Evolutionary conservation across 768 basidiomycete genomes (phyloP).

Genomic region (Lyophyllum atratum): DNA sequence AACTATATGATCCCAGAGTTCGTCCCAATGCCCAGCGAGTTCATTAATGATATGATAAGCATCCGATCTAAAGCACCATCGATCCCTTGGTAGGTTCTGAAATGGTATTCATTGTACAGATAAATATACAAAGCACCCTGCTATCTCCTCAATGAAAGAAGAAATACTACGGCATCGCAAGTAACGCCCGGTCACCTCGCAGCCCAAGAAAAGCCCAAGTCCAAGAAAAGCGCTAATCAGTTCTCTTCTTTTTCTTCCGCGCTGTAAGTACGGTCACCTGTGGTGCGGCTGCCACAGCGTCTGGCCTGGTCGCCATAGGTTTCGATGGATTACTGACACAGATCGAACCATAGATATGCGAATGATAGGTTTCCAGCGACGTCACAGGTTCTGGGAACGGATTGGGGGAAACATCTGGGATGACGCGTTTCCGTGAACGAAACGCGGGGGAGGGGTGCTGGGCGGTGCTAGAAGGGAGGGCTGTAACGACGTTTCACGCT

Average conservation of each 20-base stretch:
- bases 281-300: conserved; percentile 11
- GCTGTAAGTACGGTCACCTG: conserved; percentile 61
- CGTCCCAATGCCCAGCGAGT: not conserved
- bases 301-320: conserved; percentile 2
- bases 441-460: conserved; percentile 50
- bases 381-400: conserved; percentile 67
- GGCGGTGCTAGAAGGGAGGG: conserved; percentile 43
- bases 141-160: not conserved
- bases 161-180: not conserved
- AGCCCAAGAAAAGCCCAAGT: conserved; percentile 4
- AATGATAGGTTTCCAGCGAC: conserved; percentile 60
- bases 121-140: not conserved
- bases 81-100: not conserved
- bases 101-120: not conserved
- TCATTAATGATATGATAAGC: not conserved
- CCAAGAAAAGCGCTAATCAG: conserved; percentile 19
- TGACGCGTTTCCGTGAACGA: conserved; percentile 25
- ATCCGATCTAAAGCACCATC: not conserved
- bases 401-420: conserved; percentile 60
- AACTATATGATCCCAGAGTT: not conserved
- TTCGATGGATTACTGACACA: conserved; percentile 50
- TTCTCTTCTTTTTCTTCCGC: conserved; percentile 56
- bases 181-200: conserved; percentile 8
- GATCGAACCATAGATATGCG: conserved; percentile 61
- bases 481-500: conserved; percentile 27